phyloP scores from a whole-genome alignment of 805 yeast species.

The Saccharomycopsis fermentans region DNA sequence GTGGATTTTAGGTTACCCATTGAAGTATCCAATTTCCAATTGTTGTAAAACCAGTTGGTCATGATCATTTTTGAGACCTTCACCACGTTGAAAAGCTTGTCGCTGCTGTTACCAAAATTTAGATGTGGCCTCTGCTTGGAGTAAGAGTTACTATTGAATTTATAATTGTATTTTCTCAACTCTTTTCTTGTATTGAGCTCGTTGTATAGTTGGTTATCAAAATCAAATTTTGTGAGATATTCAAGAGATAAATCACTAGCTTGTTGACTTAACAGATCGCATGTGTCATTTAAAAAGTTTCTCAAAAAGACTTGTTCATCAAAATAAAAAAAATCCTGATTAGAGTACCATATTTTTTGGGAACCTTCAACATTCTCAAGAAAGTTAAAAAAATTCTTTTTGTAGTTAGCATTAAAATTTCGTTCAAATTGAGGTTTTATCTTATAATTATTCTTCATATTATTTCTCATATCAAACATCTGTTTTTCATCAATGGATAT shows the following conservation, averaged over 20 bases:
- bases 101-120: not conserved
- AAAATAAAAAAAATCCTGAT: conserved; percentile 28
- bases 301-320: conserved; percentile 32
- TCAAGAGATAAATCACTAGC: conserved; percentile 5
- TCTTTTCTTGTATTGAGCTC: not conserved
- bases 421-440: not conserved
- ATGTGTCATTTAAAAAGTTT: conserved; percentile 32
- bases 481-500: conserved; percentile 25
- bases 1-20: conserved; percentile 28
- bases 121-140: not conserved
- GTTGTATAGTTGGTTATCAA: not conserved
- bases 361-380: conserved; percentile 29
- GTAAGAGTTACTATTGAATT: not conserved
- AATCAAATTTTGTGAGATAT: conserved; percentile 10
- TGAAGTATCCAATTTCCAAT: conserved; percentile 32
- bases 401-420: not conserved
- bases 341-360: conserved; percentile 26
- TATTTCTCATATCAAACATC: not conserved
- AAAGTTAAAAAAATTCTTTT: conserved; percentile 26
- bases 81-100: not conserved
- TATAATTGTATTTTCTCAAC: not conserved
- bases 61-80: conserved; percentile 28
- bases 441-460: not conserved
- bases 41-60: conserved; percentile 31
- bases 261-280: conserved; percentile 23